Base-by-base conservation (phyloP, 306 rosid genomes). In the Gleditsia sinensis region DNA sequence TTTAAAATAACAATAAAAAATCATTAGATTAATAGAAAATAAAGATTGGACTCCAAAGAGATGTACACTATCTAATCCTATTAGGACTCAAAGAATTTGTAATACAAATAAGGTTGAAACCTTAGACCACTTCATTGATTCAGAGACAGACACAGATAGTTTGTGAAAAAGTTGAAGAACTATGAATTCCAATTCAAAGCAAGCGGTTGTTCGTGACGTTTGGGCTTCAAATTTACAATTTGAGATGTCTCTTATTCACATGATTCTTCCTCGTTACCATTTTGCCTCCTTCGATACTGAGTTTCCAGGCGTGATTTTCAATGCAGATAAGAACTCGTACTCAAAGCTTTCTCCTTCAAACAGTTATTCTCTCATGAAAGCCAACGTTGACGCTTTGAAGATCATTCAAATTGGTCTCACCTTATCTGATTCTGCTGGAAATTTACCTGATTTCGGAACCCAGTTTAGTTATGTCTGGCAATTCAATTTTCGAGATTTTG, bases 201-300 rank as follows among this genome's bases (percentile, higher is more conserved):
- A 24, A 60, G 24, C n/a, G 6, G 27, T 21, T n/a, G 12, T 53
- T 30, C 64, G 64, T 28, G 19, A 57, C 0, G 64, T 57, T 27
- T 57, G 40, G 39, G 20, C 39, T 0, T 1, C 8, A 0, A 72
- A 72, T 72, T 13, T 59, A 7, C 12, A 5, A 0, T 6, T 0
- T 20, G 70, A 74, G 34, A 46, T 74, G 9, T 20, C 70, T 7
- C 71, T 13, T 8, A 14, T 74, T 1, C 50, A 32, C 5, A 9
- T 8, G 59, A 1, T 12, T 19, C 27, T 61, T 6, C 9, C 19
- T 14, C 2, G 0, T 3, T 39, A 28, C 19, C 69, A 13, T 9
- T 32, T 60, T 16, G 37, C 17, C 14, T 45, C 77, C 36, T 11
- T 77, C 11, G 71, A 69, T 60, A 77, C 65, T 0, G 76, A 69